Evolutionary conservation across 352 stramenopile species (phyloP), one percentile per base, ranked within the genome.

Genomic region (Plasmopara muralis): DNA sequence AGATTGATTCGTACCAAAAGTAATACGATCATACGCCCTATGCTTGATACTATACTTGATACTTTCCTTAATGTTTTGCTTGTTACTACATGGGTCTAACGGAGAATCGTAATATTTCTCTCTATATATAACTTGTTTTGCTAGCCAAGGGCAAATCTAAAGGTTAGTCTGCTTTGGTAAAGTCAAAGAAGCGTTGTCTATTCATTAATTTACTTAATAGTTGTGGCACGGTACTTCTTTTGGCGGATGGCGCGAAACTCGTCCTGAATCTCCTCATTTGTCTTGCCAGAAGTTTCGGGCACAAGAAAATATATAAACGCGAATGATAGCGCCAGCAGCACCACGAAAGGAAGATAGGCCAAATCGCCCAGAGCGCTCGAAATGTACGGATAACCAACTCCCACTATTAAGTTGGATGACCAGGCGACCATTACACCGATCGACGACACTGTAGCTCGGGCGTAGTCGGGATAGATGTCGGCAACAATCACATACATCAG

Each of bases 341-440:
- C 49, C 15, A 53, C 47, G 34, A 81, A 81, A 33, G 68, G 58
- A 41, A 77, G 9, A 40, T 69, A 81, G 9, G 53, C 55, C 29
- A 69, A 51, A 39, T 74, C 47, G 5, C 48, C 59, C 30, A 77
- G 41, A 6, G 65, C 64, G 14, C 41, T 60, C 31, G 57, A 59
- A 44, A 74, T 62, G 50, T 77, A 77, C 40, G 71, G 71, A 54
- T 76, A 81, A 28, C 61, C 68, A n/a, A 81, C 66, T 41, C 71
- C 71, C 14, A 81, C 65, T 15, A 78, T 48, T 9, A 81, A 50
- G 46, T 76, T 76, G 39, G 53, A 43, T 2, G 63, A 45, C 65
- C 62, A 81, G 30, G 57, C 60, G 48, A 71, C 53, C 29, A 67
- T 53, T 25, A 70, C 57, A 55, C 56, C 50, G 25, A 73, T 62